phyloP scores from a whole-genome alignment of 768 basidiomycete genomes.

The Boletus tomentosulus region DNA sequence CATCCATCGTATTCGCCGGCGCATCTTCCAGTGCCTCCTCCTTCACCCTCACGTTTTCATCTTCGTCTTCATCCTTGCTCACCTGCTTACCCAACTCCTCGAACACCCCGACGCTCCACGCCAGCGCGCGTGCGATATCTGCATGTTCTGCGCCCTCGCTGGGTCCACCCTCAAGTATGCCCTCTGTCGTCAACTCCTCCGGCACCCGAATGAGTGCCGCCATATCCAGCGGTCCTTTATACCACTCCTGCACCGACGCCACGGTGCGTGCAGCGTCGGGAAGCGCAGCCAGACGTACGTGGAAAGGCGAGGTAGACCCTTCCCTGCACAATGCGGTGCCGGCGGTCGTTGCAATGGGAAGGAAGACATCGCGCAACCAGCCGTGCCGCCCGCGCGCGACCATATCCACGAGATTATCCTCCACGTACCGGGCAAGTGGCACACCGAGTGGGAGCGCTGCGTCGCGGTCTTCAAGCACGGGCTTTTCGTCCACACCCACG shows the following conservation, averaged over 20 bases:
- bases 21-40: conserved; percentile 11
- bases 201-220: conserved; percentile 39
- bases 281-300: conserved; percentile 10
- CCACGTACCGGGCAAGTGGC: conserved; percentile 39
- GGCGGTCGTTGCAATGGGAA: not conserved
- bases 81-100: conserved; percentile 30
- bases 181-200: conserved; percentile 34
- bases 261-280: conserved; percentile 8
- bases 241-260: conserved; percentile 7
- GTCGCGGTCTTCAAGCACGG: not conserved
- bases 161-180: conserved; percentile 23
- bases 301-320: conserved; percentile 1
- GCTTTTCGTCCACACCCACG: not conserved
- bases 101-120: conserved; percentile 53
- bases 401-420: conserved; percentile 36
- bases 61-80: not conserved
- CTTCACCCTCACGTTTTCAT: conserved; percentile 8
- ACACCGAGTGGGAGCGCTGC: conserved; percentile 23
- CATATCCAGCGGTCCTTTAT: conserved; percentile 36
- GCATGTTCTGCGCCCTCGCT: conserved; percentile 27
- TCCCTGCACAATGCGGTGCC: not conserved
- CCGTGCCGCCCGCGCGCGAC: conserved; percentile 41
- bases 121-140: conserved; percentile 40
- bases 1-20: conserved; percentile 12
- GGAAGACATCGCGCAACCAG: conserved; percentile 29